These are phyloP conservation scores for Nitzschia sp. DNA, from an alignment of 108 stramenopile genomes.

Conservation along the genomic window DNA sequence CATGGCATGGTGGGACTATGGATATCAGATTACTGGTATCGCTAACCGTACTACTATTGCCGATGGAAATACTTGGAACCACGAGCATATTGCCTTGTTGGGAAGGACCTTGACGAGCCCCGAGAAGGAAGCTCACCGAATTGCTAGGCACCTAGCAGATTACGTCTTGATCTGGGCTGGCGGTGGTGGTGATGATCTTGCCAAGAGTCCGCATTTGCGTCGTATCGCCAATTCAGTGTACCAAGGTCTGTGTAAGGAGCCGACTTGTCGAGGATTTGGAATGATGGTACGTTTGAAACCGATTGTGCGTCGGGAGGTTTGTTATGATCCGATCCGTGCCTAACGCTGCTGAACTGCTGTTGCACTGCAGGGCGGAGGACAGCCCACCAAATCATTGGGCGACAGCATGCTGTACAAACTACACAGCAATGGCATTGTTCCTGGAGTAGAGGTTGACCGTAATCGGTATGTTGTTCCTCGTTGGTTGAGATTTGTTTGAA, in stretches of 20 bases:
- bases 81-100: conserved; percentile 98
- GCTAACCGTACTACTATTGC: conserved; percentile 97
- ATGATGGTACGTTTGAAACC: conserved; percentile 46
- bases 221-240: conserved; percentile 98
- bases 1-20: conserved; percentile 98
- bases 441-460: conserved; percentile 78
- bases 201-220: conserved; percentile 95
- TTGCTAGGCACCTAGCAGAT: conserved; percentile 95
- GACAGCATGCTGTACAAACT: conserved; percentile 91
- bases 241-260: conserved; percentile 89
- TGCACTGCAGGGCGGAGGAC: conserved; percentile 42
- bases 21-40: conserved; percentile 95
- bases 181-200: conserved; percentile 97
- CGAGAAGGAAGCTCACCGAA: conserved; percentile 92
- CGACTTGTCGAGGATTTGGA: conserved; percentile 83
- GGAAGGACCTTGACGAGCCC: conserved; percentile 90
- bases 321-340: too few relatives aligned
- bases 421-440: conserved; percentile 69
- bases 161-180: conserved; percentile 96
- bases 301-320: neutral
- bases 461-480: conserved; percentile 29
- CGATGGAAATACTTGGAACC: conserved; percentile 99
- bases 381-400: conserved; percentile 72
- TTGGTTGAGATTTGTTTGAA: neutral
- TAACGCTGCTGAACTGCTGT: too few relatives aligned